These are phyloP conservation scores for Pittosporum tobira DNA, from an alignment of 129 eudicot species.

Conservation along the genomic window DNA sequence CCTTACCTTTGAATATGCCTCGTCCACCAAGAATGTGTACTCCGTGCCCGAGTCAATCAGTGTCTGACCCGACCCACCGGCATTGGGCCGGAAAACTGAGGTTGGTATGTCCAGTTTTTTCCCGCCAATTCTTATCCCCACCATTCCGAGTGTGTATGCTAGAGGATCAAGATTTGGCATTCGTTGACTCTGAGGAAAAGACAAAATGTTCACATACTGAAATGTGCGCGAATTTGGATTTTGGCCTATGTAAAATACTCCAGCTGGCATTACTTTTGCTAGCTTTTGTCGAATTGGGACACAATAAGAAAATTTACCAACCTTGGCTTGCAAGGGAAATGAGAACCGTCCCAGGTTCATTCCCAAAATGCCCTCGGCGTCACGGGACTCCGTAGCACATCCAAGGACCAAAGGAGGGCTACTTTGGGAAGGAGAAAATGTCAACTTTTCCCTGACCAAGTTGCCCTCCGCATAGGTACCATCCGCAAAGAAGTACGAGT, in stretches of 20 bases:
- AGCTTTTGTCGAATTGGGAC: constrained; percentile 39
- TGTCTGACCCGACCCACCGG: constrained; percentile 75
- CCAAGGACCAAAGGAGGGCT: constrained; percentile 80
- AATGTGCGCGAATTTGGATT: constrained; percentile 47
- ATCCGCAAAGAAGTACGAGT: constrained; percentile 76
- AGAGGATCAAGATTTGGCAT: constrained; percentile 65
- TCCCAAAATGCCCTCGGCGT: constrained; percentile 75
- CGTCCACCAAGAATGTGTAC: constrained; percentile 56
- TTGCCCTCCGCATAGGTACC: constrained; percentile 88
- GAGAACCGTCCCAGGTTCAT: constrained; percentile 77
- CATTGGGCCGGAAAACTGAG: constrained; percentile 52
- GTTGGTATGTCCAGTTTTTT: constrained; percentile 33
- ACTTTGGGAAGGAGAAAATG: constrained; percentile 43
- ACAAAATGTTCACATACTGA: constrained; percentile 41
- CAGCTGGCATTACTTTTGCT: constrained; percentile 27
- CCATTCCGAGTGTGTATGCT: constrained; percentile 51
- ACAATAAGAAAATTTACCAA: constrained; percentile 61
- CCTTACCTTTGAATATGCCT: constrained; percentile 48
- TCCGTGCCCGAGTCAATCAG: constrained; percentile 76
- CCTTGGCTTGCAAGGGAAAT: constrained; percentile 53
- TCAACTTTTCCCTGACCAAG: constrained; percentile 58
- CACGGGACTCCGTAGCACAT: constrained; percentile 48
- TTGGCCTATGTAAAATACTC: constrained; percentile 62
- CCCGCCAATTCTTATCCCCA: constrained; percentile 45
- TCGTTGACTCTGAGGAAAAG: constrained; percentile 54